These are phyloP conservation scores for Clavariopsis aquatica DNA, from an alignment of 495 filamentous ascomycete genomes.

Conservation along the genomic window DNA sequence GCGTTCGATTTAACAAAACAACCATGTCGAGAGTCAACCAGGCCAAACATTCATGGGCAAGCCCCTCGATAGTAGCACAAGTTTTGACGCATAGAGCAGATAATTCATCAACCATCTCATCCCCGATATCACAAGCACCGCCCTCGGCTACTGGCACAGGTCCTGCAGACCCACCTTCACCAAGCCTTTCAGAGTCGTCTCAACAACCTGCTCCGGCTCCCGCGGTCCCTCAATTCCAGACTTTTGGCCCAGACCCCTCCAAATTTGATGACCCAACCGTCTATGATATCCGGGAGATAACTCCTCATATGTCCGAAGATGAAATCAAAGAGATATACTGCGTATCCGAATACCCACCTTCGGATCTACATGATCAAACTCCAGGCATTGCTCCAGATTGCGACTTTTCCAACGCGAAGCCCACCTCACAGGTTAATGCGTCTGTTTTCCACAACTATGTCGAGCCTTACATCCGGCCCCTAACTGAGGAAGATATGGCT, in stretches of 20 bases:
- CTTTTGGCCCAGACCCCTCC: slow-evolving; percentile 89
- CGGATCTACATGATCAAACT: slow-evolving; percentile 79
- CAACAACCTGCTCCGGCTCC: slow-evolving; percentile 79
- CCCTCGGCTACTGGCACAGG: slow-evolving; percentile 33
- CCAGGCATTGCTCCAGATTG: slow-evolving; percentile 86
- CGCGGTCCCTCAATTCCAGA: slow-evolving; percentile 70
- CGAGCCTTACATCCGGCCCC: slow-evolving; percentile 86
- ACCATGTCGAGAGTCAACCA: not conserved
- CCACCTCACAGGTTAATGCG: slow-evolving; percentile 87
- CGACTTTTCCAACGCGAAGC: slow-evolving; percentile 93
- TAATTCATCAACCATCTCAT: slow-evolving; percentile 37
- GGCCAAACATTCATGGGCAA: not conserved
- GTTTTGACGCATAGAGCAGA: slow-evolving; percentile 25
- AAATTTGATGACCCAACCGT: slow-evolving; percentile 90
- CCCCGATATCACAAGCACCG: slow-evolving; percentile 38
- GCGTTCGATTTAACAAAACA: too few species aligned
- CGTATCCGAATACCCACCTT: slow-evolving; percentile 77
- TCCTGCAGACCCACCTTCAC: slow-evolving; percentile 46
- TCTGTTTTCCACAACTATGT: slow-evolving; percentile 84
- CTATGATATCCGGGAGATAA: slow-evolving; percentile 82
- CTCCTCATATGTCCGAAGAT: slow-evolving; percentile 72
- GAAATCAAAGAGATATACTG: slow-evolving; percentile 83
- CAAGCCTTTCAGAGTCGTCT: slow-evolving; percentile 62
- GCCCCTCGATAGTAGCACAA: not conserved
- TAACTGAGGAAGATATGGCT: slow-evolving; percentile 91